Conservation (phyloP, 805 yeast genomes). For the Hanseniaspora guilliermondii region DNA sequence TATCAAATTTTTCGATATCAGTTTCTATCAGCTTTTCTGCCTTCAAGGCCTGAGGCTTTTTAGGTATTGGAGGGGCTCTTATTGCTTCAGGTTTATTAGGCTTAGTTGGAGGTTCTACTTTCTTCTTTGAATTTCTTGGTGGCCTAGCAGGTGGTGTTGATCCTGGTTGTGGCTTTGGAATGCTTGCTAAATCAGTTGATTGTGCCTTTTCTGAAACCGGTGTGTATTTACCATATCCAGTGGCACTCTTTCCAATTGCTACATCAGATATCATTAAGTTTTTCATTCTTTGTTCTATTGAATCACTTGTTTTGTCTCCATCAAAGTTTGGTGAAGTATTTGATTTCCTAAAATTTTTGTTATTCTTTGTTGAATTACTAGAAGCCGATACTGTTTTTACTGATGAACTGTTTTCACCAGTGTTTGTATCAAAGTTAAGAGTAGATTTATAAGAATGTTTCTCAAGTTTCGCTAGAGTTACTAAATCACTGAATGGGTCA, state of each 20-base stretch:
- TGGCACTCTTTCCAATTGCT: constrained; percentile 47
- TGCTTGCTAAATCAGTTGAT: background rate
- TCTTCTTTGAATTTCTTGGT: constrained; percentile 18
- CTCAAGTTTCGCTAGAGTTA: constrained; percentile 6
- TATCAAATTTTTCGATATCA: constrained; percentile 13
- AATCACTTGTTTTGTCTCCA: constrained; percentile 19
- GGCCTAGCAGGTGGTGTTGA: constrained; percentile 19
- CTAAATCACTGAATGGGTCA: constrained; percentile 11
- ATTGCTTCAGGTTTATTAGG: constrained; percentile 19
- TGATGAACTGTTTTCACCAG: constrained; percentile 1
- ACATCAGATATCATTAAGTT: constrained; percentile 30
- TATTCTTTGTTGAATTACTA: background rate
- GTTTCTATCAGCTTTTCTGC: constrained; percentile 13
- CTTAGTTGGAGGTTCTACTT: background rate
- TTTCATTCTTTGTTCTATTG: constrained; percentile 46
- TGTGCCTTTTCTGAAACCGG: constrained; percentile 22
- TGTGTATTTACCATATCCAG: constrained; percentile 72
- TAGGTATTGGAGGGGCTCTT: constrained; percentile 47
- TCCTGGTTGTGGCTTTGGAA: constrained; percentile 12
- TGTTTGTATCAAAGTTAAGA: background rate
- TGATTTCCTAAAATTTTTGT: background rate
- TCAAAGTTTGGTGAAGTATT: background rate
- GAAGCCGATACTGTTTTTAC: constrained; percentile 6
- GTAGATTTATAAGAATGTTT: background rate
- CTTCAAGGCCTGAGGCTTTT: constrained; percentile 43